Percentiles rank a stretch among this genome's conserved stretches.
Conservation (phyloP, 2,329 filamentous ascomycete genomes). For the Xylariaceae sp. region DNA sequence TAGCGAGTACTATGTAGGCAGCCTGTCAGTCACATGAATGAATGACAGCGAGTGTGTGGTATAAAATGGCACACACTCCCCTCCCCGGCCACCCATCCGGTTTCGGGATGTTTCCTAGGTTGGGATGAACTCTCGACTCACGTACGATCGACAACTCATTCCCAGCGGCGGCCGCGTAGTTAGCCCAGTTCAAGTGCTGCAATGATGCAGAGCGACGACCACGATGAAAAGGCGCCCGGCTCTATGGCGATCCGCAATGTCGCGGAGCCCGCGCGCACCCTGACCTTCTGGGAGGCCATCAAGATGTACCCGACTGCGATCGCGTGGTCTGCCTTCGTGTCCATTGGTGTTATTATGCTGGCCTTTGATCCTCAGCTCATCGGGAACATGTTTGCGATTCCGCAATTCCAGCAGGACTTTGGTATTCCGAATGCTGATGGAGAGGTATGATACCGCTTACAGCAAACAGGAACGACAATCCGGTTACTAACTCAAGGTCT, state of each 20-base stretch:
- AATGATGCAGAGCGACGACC: slow-evolving; percentile 14
- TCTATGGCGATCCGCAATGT: slow-evolving; percentile 32
- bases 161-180: neutral
- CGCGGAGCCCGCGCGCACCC: slow-evolving; percentile 36
- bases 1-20: neutral
- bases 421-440: slow-evolving; percentile 28
- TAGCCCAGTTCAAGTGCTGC: neutral
- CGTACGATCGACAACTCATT: neutral
- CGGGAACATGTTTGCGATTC: slow-evolving; percentile 50
- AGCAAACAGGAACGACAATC: neutral
- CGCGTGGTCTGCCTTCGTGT: slow-evolving; percentile 54
- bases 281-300: slow-evolving; percentile 38
- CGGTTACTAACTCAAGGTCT: neutral
- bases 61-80: neutral
- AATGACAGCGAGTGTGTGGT: neutral
- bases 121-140: neutral
- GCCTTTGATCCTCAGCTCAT: slow-evolving; percentile 61
- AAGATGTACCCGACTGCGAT: slow-evolving; percentile 42
- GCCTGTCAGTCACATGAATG: neutral
- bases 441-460: slow-evolving; percentile 19
- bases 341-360: slow-evolving; percentile 54
- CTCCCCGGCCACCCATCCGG: neutral
- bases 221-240: slow-evolving; percentile 17
- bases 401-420: slow-evolving; percentile 33
- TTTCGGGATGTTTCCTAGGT: neutral